Evolutionary conservation across 2,329 filamentous ascomycete species (phyloP).

Genomic region (Thermoascus crustaceus): DNA sequence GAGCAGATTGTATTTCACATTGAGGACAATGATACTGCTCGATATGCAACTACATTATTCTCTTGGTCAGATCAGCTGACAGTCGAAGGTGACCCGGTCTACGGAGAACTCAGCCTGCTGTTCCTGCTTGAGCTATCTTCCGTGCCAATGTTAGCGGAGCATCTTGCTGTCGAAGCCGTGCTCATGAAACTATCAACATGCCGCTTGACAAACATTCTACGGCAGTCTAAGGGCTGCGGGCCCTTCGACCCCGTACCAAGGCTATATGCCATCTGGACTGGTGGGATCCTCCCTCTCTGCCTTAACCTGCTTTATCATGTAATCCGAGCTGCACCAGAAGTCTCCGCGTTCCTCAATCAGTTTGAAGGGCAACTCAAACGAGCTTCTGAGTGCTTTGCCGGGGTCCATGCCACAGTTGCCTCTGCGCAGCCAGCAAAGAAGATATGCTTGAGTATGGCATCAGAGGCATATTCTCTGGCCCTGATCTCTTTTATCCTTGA

Average conservation of each 20-base stretch:
- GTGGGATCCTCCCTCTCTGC: conserved; percentile 77
- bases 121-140: conserved; percentile 84
- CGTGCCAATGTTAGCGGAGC: conserved; percentile 73
- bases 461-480: conserved; percentile 70
- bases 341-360: conserved; percentile 79
- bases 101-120: conserved; percentile 82
- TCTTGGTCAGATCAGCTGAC: conserved; percentile 86
- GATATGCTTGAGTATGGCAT: conserved; percentile 64
- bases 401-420: conserved; percentile 37
- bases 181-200: conserved; percentile 72
- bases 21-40: conserved; percentile 58
- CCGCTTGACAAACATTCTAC: conserved; percentile 69
- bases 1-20: conserved; percentile 63
- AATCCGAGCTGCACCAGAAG: conserved; percentile 71
- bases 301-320: conserved; percentile 81
- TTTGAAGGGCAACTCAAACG: conserved; percentile 71
- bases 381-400: conserved; percentile 63
- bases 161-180: conserved; percentile 79
- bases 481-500: conserved; percentile 67
- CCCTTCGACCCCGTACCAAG: conserved; percentile 70
- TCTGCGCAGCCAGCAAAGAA: conserved; percentile 44
- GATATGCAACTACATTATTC: conserved; percentile 78
- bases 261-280: conserved; percentile 83
- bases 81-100: conserved; percentile 73
- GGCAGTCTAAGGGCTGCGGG: conserved; percentile 58